Evolutionary conservation across 1,139 yeast genomes (phyloP).

Genomic region (Protomyces pachydermus): DNA sequence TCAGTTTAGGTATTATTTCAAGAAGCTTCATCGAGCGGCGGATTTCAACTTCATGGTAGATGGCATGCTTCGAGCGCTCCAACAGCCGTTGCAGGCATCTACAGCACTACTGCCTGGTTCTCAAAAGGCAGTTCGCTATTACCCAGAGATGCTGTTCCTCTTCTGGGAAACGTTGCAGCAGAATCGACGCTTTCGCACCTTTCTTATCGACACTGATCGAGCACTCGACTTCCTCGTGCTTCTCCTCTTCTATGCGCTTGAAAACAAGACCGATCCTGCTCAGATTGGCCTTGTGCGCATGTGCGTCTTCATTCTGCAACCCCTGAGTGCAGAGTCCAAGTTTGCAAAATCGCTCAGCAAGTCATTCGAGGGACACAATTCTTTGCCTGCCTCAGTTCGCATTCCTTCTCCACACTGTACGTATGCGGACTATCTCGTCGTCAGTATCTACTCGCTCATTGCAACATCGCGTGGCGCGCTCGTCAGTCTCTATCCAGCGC

Average conservation of each 20-base stretch:
- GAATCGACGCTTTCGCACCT: constrained; percentile 46
- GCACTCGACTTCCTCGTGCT: constrained; percentile 54
- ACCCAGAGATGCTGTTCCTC: constrained; percentile 53
- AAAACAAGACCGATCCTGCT: constrained; percentile 45
- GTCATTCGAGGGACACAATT: constrained; percentile 37
- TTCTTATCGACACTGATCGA: constrained; percentile 47
- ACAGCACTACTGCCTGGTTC: constrained; percentile 40
- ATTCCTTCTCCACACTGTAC: constrained; percentile 37
- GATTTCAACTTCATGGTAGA: constrained; percentile 48
- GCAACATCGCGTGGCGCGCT: constrained; percentile 33
- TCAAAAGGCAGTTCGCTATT: constrained; percentile 37
- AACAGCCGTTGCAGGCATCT: constrained; percentile 38
- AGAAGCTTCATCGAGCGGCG: constrained; percentile 41
- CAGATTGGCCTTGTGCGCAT: constrained; percentile 54
- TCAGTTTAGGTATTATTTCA: constrained; percentile 38
- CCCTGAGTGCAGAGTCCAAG: constrained; percentile 51
- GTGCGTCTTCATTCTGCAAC: constrained; percentile 56
- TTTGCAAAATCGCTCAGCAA: constrained; percentile 36
- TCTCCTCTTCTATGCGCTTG: constrained; percentile 55
- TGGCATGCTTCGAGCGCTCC: constrained; percentile 37
- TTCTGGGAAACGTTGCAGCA: constrained; percentile 76
- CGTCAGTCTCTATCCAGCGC: constrained; percentile 35
- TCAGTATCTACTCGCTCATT: constrained; percentile 34
- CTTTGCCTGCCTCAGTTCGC: constrained; percentile 37
- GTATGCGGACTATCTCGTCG: constrained; percentile 39